Evolutionary conservation across 1,284 basidiomycete species (phyloP).

Genomic region (Rhodotorula sp.): DNA sequence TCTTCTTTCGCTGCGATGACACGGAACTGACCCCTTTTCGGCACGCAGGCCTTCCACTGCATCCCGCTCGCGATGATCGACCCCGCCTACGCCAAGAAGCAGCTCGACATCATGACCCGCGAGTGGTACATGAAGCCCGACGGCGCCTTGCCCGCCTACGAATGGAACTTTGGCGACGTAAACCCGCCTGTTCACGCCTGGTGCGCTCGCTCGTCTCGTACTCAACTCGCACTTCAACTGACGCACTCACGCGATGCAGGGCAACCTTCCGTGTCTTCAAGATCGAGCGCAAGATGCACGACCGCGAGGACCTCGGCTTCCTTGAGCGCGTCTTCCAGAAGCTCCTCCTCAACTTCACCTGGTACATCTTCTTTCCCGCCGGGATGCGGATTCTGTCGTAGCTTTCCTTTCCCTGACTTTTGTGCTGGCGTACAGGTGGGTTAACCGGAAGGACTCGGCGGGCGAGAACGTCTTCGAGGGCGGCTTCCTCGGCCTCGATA

Average conservation of each 20-base stretch:
- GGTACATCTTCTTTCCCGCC: slow-evolving; percentile 53
- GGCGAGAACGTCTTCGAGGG: slow-evolving; percentile 98
- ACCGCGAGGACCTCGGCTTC: slow-evolving; percentile 85
- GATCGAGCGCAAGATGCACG: slow-evolving; percentile 92
- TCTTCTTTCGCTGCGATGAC: neutral
- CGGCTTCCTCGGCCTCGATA: slow-evolving; percentile 95
- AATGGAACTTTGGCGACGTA: slow-evolving; percentile 98
- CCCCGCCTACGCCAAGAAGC: slow-evolving; percentile 93
- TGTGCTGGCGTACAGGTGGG: slow-evolving; percentile 65
- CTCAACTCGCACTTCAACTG: slow-evolving; percentile 41
- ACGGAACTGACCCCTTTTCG: slow-evolving; percentile 8
- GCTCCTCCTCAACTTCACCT: slow-evolving; percentile 92
- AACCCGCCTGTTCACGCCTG: slow-evolving; percentile 98
- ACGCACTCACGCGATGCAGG: slow-evolving; percentile 16
- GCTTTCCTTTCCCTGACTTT: neutral
- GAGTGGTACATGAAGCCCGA: slow-evolving; percentile 99
- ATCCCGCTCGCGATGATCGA: slow-evolving; percentile 95
- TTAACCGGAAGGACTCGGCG: slow-evolving; percentile 92
- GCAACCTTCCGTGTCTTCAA: slow-evolving; percentile 96
- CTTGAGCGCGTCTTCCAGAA: slow-evolving; percentile 98
- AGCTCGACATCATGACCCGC: slow-evolving; percentile 89
- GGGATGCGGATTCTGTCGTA: no score
- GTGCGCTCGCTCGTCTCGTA: neutral
- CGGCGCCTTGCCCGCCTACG: slow-evolving; percentile 95
- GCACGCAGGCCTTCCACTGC: slow-evolving; percentile 80